Base-by-base conservation (phyloP, 768 basidiomycete genomes). In the Suillus discolor region DNA sequence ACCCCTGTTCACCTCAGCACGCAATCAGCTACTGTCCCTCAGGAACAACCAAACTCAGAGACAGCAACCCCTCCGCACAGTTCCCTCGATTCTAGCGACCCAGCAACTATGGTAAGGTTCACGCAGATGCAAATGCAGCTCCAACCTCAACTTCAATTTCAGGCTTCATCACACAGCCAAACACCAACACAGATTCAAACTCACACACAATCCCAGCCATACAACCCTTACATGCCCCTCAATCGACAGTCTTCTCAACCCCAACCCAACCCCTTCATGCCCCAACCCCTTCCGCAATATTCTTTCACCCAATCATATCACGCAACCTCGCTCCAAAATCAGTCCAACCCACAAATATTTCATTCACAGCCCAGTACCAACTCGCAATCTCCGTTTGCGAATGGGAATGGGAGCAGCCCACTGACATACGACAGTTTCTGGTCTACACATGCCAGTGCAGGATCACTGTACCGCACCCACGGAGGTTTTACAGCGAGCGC, bases 361-460 rank as follows among this genome's bases (percentile, higher is more conserved):
- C 55, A 31, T 34, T 23, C 34, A 7, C 57, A 65, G 61, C 20
- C 59, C 34, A 38, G 34, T 44, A 6, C 62, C 16, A 64, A n/a
- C 44, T 36, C 49, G 59, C 72, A 74, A 74, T 63, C 73, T 71
- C 64, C 71, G 69, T 54, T 77, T 75, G 66, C 62, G 72, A 25
- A 42, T 28, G 57, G 39, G 15, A 60, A 28, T 20, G 59, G 59
- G 25, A 60, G 68, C 67, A 18, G 49, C 66, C n/a, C 73, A 13
- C 75, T 87, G 53, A 86, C 87, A 3, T 88, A 88, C 68, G 87
- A 88, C 70, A 85, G 85, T 0, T 89, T 88, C 70, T 89, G 86
- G 87, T 86, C 87, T 2, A 80, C 84, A 8, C 85, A 87, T 66
- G 75, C 83, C 23, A 72, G 77, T 0, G 69, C 74, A 4, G 74